phyloP scores from a whole-genome alignment of 768 basidiomycete genomes.

The Rhodosporidiobolus odoratus region DNA sequence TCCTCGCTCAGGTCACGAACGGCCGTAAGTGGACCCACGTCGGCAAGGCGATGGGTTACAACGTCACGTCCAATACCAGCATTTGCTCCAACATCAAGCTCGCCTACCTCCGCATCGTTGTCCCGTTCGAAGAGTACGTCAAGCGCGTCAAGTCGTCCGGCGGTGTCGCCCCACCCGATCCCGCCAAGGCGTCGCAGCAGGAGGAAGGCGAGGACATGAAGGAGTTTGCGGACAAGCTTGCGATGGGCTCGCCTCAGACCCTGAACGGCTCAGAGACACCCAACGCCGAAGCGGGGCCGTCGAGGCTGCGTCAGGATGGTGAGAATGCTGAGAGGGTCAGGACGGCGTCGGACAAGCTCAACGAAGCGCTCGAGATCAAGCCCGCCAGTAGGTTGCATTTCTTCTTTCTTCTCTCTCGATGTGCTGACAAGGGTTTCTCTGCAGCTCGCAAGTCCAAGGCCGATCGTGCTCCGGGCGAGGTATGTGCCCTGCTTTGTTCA shows the following conservation, averaged over 20 bases:
- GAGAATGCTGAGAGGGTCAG: slow-evolving; percentile 34
- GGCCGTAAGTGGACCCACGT: slow-evolving; percentile 83
- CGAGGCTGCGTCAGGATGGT: background rate
- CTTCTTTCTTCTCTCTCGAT: background rate
- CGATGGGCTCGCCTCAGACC: slow-evolving; percentile 3
- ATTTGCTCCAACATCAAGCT: slow-evolving; percentile 81
- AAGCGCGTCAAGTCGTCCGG: slow-evolving; percentile 34
- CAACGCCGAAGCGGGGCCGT: background rate
- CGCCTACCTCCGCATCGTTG: slow-evolving; percentile 82
- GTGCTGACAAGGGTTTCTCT: background rate
- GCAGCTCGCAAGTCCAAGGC: slow-evolving; percentile 6
- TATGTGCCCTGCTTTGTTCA: background rate
- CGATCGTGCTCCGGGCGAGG: slow-evolving; percentile 18
- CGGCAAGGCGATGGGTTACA: slow-evolving; percentile 74
- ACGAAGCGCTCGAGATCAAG: slow-evolving; percentile 36
- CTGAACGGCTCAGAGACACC: slow-evolving; percentile 59
- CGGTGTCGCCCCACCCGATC: slow-evolving; percentile 25
- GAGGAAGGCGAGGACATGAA: slow-evolving; percentile 17
- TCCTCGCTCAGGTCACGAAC: slow-evolving; percentile 61
- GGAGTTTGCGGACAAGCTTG: slow-evolving; percentile 18
- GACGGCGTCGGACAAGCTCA: slow-evolving; percentile 41
- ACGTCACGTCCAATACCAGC: slow-evolving; percentile 61
- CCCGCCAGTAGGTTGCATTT: background rate
- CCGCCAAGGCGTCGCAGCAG: slow-evolving; percentile 7
- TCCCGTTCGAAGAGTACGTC: slow-evolving; percentile 86